Base-by-base conservation (phyloP, 139 green algal genomes). In the Zygnema circumcarinatum region DNA sequence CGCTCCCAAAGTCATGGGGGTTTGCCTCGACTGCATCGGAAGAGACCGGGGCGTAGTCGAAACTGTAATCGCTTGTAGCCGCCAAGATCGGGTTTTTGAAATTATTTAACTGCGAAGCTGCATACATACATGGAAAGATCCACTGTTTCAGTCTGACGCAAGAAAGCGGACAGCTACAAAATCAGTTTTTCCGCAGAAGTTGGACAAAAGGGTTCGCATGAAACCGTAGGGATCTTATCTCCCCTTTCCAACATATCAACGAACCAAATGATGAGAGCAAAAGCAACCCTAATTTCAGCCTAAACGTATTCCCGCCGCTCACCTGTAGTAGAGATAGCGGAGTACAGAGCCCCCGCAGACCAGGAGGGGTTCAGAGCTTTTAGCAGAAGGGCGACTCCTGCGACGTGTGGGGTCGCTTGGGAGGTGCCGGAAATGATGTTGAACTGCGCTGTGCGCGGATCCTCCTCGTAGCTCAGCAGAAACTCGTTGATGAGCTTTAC, bases 341-440 rank as follows among this genome's bases (percentile, higher is more conserved):
- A 87, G 31, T 62, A 76, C 20, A 87, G 21, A 32, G n/a, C 32
- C 0, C 68, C 81, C 1, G 81, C 47, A 21, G 35, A 76, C 81
- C 81, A 87, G 2, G 56, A 52, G 62, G 81, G 81, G 35, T 67
- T 33, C 36, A 35, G 29, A 42, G 54, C 41, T 52, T 62, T 83
- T 72, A 87, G 67, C 56, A 87, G 81, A 41, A 56, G 47, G n/a
- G 67, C 67, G 21, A 87, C 7, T 25, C 81, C 81, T 22, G 81
- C 35, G 1, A 82, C 67, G 16, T 76, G 67, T 42, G 81, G 81
- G 40, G 81, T 52, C 7, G 81, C 67, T 52, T 69, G 36, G 3
- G 81, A 87, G 3, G 81, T 87, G 7, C 81, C 81, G 21, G 81
- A 82, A 25, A 83, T 7, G 1, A 87, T 81, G 38, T 83, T 38